These are phyloP conservation scores for Acanthamoeba triangularis DNA, from an alignment of 208 protist genomes.

Conservation along the genomic window DNA sequence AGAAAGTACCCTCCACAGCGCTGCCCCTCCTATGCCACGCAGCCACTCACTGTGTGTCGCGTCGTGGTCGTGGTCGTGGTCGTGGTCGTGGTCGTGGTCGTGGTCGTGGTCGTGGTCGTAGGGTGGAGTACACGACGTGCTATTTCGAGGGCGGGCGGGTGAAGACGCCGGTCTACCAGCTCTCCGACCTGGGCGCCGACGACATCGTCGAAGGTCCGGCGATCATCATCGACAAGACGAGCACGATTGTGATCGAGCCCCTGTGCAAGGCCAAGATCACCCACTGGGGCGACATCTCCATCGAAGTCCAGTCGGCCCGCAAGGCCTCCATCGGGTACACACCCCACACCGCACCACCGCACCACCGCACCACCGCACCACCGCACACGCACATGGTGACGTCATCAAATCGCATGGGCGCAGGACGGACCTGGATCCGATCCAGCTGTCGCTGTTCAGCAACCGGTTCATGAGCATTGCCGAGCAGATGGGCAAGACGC, in stretches of 20 bases:
- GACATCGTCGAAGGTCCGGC: constrained; percentile 89
- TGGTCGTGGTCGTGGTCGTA: not conserved
- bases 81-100: not conserved
- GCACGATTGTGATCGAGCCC: constrained; percentile 95
- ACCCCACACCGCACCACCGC: too few relatives aligned
- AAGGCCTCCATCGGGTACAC: constrained; percentile 30
- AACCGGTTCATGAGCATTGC: constrained; percentile 98
- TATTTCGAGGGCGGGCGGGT: constrained; percentile 67
- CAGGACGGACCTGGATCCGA: constrained; percentile 91
- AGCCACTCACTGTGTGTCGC: not conserved
- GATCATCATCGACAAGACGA: constrained; percentile 94
- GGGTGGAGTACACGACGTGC: not conserved
- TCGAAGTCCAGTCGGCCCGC: constrained; percentile 22
- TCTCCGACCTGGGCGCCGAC: constrained; percentile 78
- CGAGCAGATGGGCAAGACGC: constrained; percentile 97
- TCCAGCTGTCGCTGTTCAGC: constrained; percentile 96
- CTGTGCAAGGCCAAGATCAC: constrained; percentile 91
- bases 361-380: not conserved
- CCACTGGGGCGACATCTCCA: constrained; percentile 84
- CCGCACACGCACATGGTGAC: not conserved
- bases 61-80: not conserved
- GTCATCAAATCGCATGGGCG: not conserved
- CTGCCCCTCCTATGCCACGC: constrained; percentile 86
- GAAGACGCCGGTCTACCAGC: constrained; percentile 90
- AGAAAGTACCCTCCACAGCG: constrained; percentile 37